A percentile compares a stretch with the other conserved stretches of the same genome.
These are phyloP conservation scores for Clarireedia paspali DNA, from an alignment of 2,329 filamentous ascomycete genomes.

Conservation along the genomic window DNA sequence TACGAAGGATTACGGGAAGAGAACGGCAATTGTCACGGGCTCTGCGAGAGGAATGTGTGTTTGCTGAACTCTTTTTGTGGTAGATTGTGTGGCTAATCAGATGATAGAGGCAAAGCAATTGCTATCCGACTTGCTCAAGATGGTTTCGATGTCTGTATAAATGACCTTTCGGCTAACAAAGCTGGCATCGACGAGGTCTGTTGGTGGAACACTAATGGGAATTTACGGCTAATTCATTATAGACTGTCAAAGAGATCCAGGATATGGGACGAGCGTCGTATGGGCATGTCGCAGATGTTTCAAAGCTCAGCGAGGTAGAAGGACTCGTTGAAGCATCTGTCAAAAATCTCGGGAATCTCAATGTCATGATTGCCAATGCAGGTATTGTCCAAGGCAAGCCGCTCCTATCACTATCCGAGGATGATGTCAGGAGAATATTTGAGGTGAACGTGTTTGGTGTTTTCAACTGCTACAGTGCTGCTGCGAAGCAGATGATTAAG, in stretches of 20 bases:
- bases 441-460: constrained; percentile 58
- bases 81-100: background rate
- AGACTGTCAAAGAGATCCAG: constrained; percentile 44
- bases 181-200: constrained; percentile 41
- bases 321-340: constrained; percentile 22
- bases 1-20: constrained; percentile 24
- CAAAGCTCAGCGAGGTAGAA: constrained; percentile 25
- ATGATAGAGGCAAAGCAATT: constrained; percentile 49
- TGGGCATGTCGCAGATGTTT: constrained; percentile 53
- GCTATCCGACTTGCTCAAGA: constrained; percentile 56
- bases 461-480: constrained; percentile 56
- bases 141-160: constrained; percentile 59
- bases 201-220: background rate
- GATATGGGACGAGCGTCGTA: constrained; percentile 44
- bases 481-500: constrained; percentile 56
- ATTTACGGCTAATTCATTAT: background rate
- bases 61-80: background rate
- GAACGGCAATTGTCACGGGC: constrained; percentile 34
- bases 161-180: constrained; percentile 49
- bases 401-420: constrained; percentile 22
- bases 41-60: constrained; percentile 34
- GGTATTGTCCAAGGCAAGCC: constrained; percentile 26
- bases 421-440: constrained; percentile 42
- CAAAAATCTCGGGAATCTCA: constrained; percentile 21
- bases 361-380: constrained; percentile 28